These are phyloP conservation scores for Xylaria palmicola DNA, from an alignment of 495 filamentous ascomycete species.

Conservation along the genomic window DNA sequence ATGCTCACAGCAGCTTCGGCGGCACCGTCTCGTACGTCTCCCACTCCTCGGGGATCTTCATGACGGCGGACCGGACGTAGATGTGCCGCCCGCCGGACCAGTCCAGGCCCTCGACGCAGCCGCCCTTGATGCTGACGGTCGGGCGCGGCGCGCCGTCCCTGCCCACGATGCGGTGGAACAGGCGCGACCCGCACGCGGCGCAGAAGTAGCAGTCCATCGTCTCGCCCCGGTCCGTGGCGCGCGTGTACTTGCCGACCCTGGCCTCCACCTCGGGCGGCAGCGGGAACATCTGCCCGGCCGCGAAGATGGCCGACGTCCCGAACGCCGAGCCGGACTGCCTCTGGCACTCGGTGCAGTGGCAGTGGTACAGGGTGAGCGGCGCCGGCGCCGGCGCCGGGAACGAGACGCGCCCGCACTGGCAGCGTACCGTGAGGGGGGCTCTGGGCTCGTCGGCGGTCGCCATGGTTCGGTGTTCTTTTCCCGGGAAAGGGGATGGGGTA, in stretches of 20 bases:
- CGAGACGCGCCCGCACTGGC: conserved; percentile 52
- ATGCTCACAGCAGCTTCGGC: conserved; percentile 10
- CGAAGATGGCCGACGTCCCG: conserved; percentile 47
- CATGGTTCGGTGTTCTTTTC: not conserved
- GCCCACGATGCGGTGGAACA: conserved; percentile 25
- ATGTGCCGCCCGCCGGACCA: conserved; percentile 42
- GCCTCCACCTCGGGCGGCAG: conserved; percentile 39
- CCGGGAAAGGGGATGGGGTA: not conserved
- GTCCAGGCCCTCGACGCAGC: conserved; percentile 45
- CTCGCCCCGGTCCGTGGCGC: conserved; percentile 7
- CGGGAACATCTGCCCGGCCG: conserved; percentile 33
- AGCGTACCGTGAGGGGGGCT: conserved; percentile 35
- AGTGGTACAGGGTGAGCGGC: conserved; percentile 61
- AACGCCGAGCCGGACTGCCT: conserved; percentile 53
- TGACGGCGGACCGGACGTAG: conserved; percentile 37
- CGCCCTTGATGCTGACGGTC: conserved; percentile 51
- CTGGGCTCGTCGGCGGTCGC: not conserved
- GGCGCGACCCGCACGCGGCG: conserved; percentile 39
- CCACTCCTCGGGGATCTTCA: conserved; percentile 33
- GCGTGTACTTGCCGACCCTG: conserved; percentile 28
- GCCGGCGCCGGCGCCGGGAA: conserved; percentile 52
- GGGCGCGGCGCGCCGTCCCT: conserved; percentile 33
- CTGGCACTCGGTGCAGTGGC: conserved; percentile 59
- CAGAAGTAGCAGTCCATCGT: conserved; percentile 37
- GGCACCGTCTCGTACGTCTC: conserved; percentile 35